Conservation (phyloP, 345 rosid species). For the Passiflora organensis region DNA sequence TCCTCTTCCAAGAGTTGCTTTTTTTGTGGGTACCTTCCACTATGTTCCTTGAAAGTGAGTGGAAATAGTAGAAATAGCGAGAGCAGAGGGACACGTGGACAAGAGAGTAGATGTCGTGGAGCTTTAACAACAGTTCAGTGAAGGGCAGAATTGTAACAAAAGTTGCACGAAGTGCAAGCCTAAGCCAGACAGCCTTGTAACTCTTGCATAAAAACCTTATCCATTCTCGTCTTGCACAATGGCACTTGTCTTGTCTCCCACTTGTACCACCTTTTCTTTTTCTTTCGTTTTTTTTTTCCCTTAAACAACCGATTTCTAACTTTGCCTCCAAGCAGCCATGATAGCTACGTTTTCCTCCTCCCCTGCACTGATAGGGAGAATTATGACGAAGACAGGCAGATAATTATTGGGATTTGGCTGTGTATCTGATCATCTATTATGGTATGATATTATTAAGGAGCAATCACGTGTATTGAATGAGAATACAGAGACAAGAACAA, state of each 20-base stretch:
- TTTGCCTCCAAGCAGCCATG: constrained; percentile 11
- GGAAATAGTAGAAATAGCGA: constrained; percentile 1
- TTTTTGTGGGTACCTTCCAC: constrained; percentile 22
- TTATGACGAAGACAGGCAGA: too few species aligned
- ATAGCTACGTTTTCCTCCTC: background rate
- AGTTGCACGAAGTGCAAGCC: background rate
- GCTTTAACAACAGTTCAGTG: background rate
- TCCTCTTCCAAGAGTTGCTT: background rate
- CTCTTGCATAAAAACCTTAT: background rate
- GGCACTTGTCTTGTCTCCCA: constrained; percentile 4
- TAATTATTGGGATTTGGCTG: too few species aligned
- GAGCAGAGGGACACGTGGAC: constrained; percentile 24
- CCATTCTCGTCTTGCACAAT: background rate
- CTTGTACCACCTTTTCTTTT: background rate
- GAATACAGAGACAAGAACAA: too few species aligned
- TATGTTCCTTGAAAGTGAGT: constrained; percentile 22
- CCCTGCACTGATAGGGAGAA: too few species aligned
- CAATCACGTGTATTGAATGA: too few species aligned
- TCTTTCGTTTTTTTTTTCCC: background rate
- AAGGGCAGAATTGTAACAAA: background rate
- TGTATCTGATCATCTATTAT: too few species aligned
- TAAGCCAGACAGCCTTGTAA: too few species aligned
- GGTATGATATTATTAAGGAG: too few species aligned
- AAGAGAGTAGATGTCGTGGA: constrained; percentile 9
- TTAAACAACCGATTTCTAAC: constrained; percentile 4